Evolutionary conservation across 2,329 filamentous ascomycete genomes (phyloP).

Genomic region (Ophiostoma perfectum): DNA sequence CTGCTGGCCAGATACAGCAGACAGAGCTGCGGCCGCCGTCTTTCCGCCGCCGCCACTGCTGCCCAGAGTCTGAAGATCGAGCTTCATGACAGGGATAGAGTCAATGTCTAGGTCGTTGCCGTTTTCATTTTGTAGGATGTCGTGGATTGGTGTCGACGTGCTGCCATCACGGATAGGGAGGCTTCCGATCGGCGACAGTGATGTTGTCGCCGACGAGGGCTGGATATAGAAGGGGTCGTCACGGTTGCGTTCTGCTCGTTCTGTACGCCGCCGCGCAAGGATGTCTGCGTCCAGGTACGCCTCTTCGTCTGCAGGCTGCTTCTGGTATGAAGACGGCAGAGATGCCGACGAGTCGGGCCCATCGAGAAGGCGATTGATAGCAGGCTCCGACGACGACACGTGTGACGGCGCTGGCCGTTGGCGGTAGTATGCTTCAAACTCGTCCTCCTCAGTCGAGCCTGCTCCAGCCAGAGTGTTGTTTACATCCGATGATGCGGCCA

Average conservation of each 20-base stretch:
- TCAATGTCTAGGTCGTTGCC: constrained; percentile 82
- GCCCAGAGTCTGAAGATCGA: constrained; percentile 63
- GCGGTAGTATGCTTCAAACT: constrained; percentile 64
- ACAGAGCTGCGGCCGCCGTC: neutral
- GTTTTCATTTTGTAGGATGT: constrained; percentile 66
- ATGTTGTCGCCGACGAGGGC: constrained; percentile 29
- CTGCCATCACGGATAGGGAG: constrained; percentile 33
- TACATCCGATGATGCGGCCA: constrained; percentile 38
- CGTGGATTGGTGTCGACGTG: constrained; percentile 71
- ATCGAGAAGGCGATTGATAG: constrained; percentile 49
- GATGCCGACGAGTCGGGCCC: constrained; percentile 38
- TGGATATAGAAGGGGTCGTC: constrained; percentile 95
- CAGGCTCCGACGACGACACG: constrained; percentile 50
- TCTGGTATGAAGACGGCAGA: constrained; percentile 27
- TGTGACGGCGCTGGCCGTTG: constrained; percentile 48
- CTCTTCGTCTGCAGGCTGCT: constrained; percentile 44
- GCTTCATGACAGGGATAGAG: constrained; percentile 89
- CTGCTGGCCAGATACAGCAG: neutral
- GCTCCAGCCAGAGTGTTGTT: neutral
- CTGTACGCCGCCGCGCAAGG: constrained; percentile 65
- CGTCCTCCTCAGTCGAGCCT: constrained; percentile 44
- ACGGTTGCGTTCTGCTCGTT: constrained; percentile 73
- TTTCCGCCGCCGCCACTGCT: constrained; percentile 20
- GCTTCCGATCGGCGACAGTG: constrained; percentile 26
- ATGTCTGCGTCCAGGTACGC: constrained; percentile 68